Base-by-base conservation (phyloP, 2,329 filamentous ascomycete species). In the Plenodomus lindquistii region DNA sequence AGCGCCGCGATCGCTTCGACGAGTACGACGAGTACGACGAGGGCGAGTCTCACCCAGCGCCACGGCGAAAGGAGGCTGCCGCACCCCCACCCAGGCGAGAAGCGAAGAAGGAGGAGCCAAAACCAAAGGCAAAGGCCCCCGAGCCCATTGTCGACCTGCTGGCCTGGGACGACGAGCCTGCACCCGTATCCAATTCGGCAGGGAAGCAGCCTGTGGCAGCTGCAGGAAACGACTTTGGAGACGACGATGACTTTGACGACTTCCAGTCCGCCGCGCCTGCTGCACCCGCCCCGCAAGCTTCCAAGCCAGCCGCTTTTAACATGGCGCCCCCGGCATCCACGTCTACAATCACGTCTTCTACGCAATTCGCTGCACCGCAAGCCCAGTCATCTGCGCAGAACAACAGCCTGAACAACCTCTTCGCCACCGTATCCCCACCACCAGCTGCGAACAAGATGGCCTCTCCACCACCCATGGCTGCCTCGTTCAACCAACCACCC, bases 21-120 rank as follows among this genome's bases (percentile, higher is more conserved):
- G 94, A 97, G 73, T 99, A 99, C 66, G 92, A 99, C 68, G 94
- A 99, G 73, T 93, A 87, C 65, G 93, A 97, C 46, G 94, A 96
- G 64, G 90, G 81, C 35, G 79, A 81, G 40, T 71, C 80, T n/a
- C 57, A 49, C 46, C 76, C 46, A 18, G 40, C 82, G 49, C 74
- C 83, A 27, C 77, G 78, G 59, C 76, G 79, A 62, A 83, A 79
- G 67, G 75, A 79, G 56, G 71, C 73, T 21, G 47, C 68, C 11
- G 47, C 65, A 45, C 59, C 70, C 47, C 63, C 64, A 49, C 59
- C 63, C 29, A 64, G 57, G 59, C 66, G 68, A 55, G 75, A 78
- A 57, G 72, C 76, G 38, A 88, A 88, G 74, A 87, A 87, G 69
- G 79, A 85, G 17, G 84, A 89, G 62, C 82, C 86, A 7, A 95